Evolutionary conservation across 495 filamentous ascomycete species (phyloP).

Genomic region (Xeromyces bisporus): DNA sequence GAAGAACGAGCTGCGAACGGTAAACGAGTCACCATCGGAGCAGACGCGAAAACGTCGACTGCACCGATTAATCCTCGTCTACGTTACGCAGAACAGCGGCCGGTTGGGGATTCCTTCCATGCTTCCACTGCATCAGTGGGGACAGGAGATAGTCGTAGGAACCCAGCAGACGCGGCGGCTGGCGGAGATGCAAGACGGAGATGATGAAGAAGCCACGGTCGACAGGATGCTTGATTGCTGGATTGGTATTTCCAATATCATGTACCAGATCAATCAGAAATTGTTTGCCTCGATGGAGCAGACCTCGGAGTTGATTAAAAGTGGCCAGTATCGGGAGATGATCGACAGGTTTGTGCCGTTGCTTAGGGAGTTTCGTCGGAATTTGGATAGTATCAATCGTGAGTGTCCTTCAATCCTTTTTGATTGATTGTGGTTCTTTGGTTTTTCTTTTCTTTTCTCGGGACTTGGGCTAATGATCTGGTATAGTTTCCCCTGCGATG

Average conservation of each 20-base stretch:
- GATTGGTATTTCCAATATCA: constrained; percentile 76
- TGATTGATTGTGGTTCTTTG: too few species aligned
- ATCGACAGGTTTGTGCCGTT: constrained; percentile 70
- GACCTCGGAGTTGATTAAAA: constrained; percentile 73
- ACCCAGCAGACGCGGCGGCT: constrained; percentile 7
- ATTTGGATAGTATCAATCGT: constrained; percentile 49
- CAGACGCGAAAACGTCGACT: constrained; percentile 65
- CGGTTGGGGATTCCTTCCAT: constrained; percentile 85
- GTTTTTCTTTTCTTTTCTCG: neutral
- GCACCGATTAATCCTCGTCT: constrained; percentile 71
- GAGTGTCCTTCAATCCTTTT: too few species aligned
- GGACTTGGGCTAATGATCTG: neutral
- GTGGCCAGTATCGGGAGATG: constrained; percentile 58
- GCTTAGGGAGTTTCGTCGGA: constrained; percentile 53
- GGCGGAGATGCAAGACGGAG: constrained; percentile 12
- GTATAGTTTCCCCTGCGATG: constrained; percentile 53
- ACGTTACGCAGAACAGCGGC: constrained; percentile 81
- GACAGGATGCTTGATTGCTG: constrained; percentile 70
- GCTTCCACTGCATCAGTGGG: constrained; percentile 48
- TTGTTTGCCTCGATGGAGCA: constrained; percentile 70
- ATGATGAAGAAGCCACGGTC: constrained; percentile 13
- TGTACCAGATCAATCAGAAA: constrained; percentile 70
- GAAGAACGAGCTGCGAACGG: constrained; percentile 34
- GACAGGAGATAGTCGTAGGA: constrained; percentile 32
- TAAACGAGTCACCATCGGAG: constrained; percentile 43